Evolutionary conservation across 164 flowering plant species (phyloP).

Genomic region (Protea cynaroides): DNA sequence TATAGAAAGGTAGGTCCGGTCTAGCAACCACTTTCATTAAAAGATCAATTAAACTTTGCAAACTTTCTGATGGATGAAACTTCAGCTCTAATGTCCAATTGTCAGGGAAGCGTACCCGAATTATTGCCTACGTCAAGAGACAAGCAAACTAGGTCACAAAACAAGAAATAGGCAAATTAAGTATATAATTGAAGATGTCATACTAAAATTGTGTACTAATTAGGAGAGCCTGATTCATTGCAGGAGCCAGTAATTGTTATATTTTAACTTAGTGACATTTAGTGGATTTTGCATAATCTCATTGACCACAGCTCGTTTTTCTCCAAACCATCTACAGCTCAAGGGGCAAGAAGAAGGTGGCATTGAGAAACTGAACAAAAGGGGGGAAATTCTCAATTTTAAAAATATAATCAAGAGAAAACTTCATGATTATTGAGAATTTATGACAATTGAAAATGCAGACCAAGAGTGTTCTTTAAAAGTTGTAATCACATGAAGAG

Average conservation of each 20-base stretch:
- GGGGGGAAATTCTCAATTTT: background rate
- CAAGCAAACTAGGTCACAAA: background rate
- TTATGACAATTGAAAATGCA: background rate
- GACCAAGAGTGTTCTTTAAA: background rate
- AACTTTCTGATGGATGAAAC: conserved; percentile 81
- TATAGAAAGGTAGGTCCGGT: conserved; percentile 75
- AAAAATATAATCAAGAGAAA: background rate
- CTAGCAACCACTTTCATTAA: conserved; percentile 54
- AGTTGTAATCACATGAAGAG: background rate
- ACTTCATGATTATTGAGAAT: background rate
- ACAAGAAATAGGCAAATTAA: background rate
- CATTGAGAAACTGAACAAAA: background rate
- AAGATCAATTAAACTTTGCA: conserved; percentile 68
- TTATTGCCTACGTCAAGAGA: conserved; percentile 43
- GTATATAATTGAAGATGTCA: background rate
- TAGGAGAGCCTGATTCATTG: no score
- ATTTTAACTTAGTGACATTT: background rate
- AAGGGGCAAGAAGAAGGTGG: background rate
- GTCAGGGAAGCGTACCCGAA: conserved; percentile 91
- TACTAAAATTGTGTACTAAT: no score
- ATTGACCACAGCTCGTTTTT: background rate
- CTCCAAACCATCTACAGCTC: background rate
- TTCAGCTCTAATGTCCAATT: conserved; percentile 68
- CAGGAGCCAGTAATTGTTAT: background rate
- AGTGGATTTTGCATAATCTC: no score